phyloP scores from a whole-genome alignment of 306 rosid genomes.

The Sophora flavescens region DNA sequence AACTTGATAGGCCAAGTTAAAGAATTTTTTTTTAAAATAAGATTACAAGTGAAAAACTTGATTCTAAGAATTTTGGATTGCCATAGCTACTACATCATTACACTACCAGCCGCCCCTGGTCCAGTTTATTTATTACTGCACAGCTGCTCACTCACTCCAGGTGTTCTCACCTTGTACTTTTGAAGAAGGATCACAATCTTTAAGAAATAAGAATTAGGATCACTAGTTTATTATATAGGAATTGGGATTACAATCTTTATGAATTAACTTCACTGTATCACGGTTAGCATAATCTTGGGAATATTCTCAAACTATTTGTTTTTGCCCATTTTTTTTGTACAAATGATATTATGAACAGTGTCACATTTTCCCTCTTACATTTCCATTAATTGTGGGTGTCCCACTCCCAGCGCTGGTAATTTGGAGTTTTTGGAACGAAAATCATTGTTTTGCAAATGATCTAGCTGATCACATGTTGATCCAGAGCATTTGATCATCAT shows the following conservation, averaged over 20 bases:
- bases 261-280: slow-evolving; percentile 17
- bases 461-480: neutral
- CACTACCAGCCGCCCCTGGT: neutral
- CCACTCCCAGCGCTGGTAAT: neutral
- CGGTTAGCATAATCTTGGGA: neutral
- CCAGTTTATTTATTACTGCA: too few species aligned
- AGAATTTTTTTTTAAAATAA: too few species aligned
- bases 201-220: neutral
- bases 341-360: neutral
- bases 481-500: neutral
- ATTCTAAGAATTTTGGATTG: too few species aligned
- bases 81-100: too few species aligned
- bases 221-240: neutral
- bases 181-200: slow-evolving; percentile 10
- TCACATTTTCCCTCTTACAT: neutral
- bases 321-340: neutral
- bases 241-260: neutral
- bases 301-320: neutral
- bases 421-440: neutral
- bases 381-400: slow-evolving; percentile 1
- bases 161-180: too few species aligned
- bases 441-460: slow-evolving; percentile 4
- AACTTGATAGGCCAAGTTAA: too few species aligned
- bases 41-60: too few species aligned
- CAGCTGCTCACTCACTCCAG: too few species aligned